These are phyloP conservation scores for sorghum (Sorghum bicolor) DNA, from an alignment of 176 grass and related monocot species.

Conservation along the genomic window DNA sequence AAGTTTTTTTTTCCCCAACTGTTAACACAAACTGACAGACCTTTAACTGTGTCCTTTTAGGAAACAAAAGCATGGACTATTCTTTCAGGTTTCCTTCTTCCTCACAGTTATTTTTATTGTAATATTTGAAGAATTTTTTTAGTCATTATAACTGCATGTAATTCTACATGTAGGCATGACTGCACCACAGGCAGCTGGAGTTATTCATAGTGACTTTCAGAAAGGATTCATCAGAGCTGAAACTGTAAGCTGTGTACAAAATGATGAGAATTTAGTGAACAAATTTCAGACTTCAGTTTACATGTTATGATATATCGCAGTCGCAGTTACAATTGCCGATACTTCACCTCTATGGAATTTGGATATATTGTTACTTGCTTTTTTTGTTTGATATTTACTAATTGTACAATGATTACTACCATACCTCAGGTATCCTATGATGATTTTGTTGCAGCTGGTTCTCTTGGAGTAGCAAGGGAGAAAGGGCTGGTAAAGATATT, in stretches of 20 bases:
- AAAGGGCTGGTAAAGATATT: conserved; percentile 83
- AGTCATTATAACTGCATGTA: background rate
- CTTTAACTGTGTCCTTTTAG: conserved; percentile 38
- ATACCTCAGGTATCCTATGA: conserved; percentile 73
- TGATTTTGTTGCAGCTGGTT: conserved; percentile 80
- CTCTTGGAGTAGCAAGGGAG: conserved; percentile 84
- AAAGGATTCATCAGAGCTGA: conserved; percentile 99
- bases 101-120: background rate
- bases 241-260: conserved; percentile 61
- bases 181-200: conserved; percentile 95
- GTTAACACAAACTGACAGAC: conserved; percentile 15
- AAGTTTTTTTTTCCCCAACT: background rate
- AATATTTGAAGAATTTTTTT: background rate
- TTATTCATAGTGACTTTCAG: conserved; percentile 99
- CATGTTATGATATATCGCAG: background rate
- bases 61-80: conserved; percentile 99
- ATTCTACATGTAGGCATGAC: conserved; percentile 71
- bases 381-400: conserved; percentile 28
- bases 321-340: background rate
- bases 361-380: background rate
- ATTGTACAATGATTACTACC: conserved; percentile 6
- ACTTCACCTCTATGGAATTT: background rate
- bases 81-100: conserved; percentile 62
- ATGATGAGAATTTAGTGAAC: background rate
- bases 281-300: conserved; percentile 9